phyloP scores from a whole-genome alignment of 2,329 filamentous ascomycete genomes.

The Phialophora chinensis region DNA sequence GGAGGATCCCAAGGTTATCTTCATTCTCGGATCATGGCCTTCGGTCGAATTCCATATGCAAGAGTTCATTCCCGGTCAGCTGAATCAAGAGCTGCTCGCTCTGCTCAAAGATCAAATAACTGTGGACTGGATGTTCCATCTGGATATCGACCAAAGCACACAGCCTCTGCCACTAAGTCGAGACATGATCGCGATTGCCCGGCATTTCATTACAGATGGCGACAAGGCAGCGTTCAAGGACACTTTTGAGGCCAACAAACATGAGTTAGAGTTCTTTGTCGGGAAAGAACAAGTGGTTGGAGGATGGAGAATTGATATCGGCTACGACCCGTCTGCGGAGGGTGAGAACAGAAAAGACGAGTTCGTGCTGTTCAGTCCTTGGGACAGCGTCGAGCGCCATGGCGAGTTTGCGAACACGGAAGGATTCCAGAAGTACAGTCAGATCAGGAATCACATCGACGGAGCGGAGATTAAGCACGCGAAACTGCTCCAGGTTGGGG shows the following conservation, averaged over 20 bases:
- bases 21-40: constrained; percentile 56
- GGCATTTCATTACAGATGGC: constrained; percentile 28
- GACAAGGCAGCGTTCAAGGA: constrained; percentile 18
- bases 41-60: constrained; percentile 51
- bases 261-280: constrained; percentile 27
- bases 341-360: constrained; percentile 45
- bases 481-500: constrained; percentile 17
- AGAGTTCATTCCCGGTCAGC: constrained; percentile 51
- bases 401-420: constrained; percentile 44
- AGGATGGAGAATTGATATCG: constrained; percentile 50
- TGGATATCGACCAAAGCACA: constrained; percentile 45
- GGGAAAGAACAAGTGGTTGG: constrained; percentile 43
- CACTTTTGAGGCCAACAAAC: constrained; percentile 16
- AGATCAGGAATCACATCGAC: constrained; percentile 39
- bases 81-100: constrained; percentile 50
- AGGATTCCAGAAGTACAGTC: constrained; percentile 42
- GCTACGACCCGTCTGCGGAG: constrained; percentile 26
- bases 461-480: constrained; percentile 43
- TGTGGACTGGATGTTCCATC: constrained; percentile 53
- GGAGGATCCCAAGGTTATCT: constrained; percentile 52
- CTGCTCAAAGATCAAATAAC: constrained; percentile 47
- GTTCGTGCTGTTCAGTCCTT: constrained; percentile 51
- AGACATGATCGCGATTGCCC: constrained; percentile 25
- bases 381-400: constrained; percentile 48
- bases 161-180: constrained; percentile 10